These are phyloP conservation scores for Circinella umbellata DNA, from an alignment of 371 early-diverging fungal genomes.

Conservation along the genomic window DNA sequence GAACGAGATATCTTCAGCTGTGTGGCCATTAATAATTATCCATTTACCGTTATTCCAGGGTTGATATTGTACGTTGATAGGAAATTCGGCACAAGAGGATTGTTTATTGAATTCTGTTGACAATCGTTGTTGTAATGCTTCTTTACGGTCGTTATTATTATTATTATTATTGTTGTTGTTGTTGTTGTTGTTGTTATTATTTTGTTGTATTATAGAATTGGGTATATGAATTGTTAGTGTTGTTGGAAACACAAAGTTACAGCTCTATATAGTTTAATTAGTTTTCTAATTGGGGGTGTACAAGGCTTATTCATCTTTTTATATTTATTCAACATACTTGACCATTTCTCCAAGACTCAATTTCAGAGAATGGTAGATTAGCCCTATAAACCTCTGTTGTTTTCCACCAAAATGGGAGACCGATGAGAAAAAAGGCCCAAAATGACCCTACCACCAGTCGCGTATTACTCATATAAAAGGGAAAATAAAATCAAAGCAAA, in stretches of 20 bases:
- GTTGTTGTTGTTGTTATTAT: not conserved
- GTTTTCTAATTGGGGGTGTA: too few species aligned
- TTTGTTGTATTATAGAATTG: not conserved
- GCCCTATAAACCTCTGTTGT: slow-evolving; percentile 93
- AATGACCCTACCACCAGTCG: slow-evolving; percentile 59
- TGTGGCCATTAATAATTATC: not conserved
- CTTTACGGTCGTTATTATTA: not conserved
- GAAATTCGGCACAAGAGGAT: slow-evolving; percentile 10
- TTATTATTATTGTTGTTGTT: too few species aligned
- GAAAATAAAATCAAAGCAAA: too few species aligned
- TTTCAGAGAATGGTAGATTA: slow-evolving; percentile 72
- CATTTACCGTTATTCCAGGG: not conserved
- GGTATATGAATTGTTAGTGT: slow-evolving; percentile 14
- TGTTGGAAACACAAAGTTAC: slow-evolving; percentile 16
- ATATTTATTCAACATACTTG: slow-evolving; percentile 36
- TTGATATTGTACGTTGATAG: slow-evolving; percentile 2
- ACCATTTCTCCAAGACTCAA: slow-evolving; percentile 63
- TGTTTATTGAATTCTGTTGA: not conserved
- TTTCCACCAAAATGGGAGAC: slow-evolving; percentile 91
- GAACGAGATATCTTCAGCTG: too few species aligned
- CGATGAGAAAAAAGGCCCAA: slow-evolving; percentile 71
- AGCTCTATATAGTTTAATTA: not conserved
- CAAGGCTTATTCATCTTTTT: too few species aligned
- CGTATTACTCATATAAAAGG: slow-evolving; percentile 22
- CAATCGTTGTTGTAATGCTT: not conserved